phyloP scores from a whole-genome alignment of 345 rosid species.

The Populus pruinosa region DNA sequence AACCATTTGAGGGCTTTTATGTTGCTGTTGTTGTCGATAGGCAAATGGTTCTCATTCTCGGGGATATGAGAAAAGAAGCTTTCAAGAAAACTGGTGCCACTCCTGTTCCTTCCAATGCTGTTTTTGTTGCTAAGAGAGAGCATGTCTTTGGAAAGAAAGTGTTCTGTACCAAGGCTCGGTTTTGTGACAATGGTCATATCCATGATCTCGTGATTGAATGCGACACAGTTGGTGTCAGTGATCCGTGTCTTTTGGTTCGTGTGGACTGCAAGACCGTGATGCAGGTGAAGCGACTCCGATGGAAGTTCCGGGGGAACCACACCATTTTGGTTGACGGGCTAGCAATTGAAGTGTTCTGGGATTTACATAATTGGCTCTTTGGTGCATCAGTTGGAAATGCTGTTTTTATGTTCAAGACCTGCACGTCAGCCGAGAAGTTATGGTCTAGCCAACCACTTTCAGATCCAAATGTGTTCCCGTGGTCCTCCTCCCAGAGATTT shows the following conservation, averaged over 20 bases:
- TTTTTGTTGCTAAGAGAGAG: constrained; percentile 71
- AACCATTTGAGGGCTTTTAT: constrained; percentile 80
- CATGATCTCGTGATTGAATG: constrained; percentile 76
- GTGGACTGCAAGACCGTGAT: constrained; percentile 73
- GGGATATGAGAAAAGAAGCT: constrained; percentile 90
- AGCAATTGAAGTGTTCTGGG: constrained; percentile 85
- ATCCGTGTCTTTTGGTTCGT: constrained; percentile 67
- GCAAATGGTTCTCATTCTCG: constrained; percentile 77
- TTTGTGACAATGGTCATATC: constrained; percentile 54
- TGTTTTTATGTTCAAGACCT: constrained; percentile 89
- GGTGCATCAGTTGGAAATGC: constrained; percentile 69
- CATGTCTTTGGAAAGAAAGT: constrained; percentile 74
- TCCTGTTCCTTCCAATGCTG: constrained; percentile 40
- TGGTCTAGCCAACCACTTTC: constrained; percentile 59
- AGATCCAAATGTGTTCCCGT: constrained; percentile 39
- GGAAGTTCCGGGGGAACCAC: constrained; percentile 89
- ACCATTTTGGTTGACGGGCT: constrained; percentile 72
- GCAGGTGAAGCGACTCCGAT: constrained; percentile 70
- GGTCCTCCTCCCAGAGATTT: constrained; percentile 65
- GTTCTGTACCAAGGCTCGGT: constrained; percentile 65
- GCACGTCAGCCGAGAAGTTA: constrained; percentile 63
- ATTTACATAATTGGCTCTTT: constrained; percentile 87
- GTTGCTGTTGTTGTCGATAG: constrained; percentile 65
- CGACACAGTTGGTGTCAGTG: constrained; percentile 44
- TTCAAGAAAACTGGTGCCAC: constrained; percentile 57